Base-by-base conservation (phyloP, 495 filamentous ascomycete genomes). In the Astrothelium subdiscretum region DNA sequence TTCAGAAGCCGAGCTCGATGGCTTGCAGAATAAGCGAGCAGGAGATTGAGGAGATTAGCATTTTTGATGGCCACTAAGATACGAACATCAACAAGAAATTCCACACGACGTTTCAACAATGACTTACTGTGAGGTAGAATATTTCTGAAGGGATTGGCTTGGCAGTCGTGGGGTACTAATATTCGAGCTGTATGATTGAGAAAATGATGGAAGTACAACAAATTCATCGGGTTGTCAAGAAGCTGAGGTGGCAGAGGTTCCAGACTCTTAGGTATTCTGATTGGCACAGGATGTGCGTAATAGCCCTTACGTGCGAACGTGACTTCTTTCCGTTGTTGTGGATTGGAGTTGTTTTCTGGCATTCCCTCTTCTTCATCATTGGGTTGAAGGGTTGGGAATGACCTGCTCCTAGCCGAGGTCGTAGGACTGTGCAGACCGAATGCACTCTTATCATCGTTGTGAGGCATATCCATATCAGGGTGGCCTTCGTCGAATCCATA, bases 1-100 rank as follows among this genome's bases (percentile, higher is more conserved):
- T 81, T 78, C 32, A 95, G 72, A 32, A 92, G 83, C 29, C 88
- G 83, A 29, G 90, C 89, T 57, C 90, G 85, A 69, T 95, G 90
- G 61, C 83, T 87, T 29, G 90, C 90, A 20, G 85, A 89, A 69
- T 90, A 95, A 24, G 90, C 88, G 44, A 95, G 80, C 52, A 92
- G 78, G 58, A 95, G 75, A 62, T 89, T 87, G 32, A 94, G 77
- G 40, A 95, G 79, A 70, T 89, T 85, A 3, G 79, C 76, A 62
- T 88, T 82, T 60, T 75, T 72, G 60, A 87, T 78, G 59, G 87
- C 86, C 86, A 89, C 83, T 87, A 54, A 5, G 0, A n/a, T 2
- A n/a, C n/a, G n/a, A 13, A 24, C 22, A 52, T 70, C 62, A 70
- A 63, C 58, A 32, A n/a, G n/a, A 8, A 18, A 12, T 27, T 2